Percentiles rank a stretch among this genome's conserved stretches.
These are phyloP conservation scores for Neonectria sp. DNA, from an alignment of 2,329 filamentous ascomycete species.

Conservation along the genomic window DNA sequence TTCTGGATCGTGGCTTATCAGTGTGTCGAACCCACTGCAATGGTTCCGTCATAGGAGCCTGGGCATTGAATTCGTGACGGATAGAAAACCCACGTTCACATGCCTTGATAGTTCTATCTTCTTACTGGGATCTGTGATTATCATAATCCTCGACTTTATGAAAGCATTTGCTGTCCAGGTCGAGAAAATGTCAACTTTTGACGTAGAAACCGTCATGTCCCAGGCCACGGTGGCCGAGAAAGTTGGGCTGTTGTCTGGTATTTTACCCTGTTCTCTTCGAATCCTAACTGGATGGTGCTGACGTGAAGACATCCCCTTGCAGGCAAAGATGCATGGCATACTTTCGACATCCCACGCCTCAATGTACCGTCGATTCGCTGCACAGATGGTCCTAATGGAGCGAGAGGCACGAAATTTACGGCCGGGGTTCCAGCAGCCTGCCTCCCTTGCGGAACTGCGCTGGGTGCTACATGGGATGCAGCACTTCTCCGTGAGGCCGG, in stretches of 20 bases:
- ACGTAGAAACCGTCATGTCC: constrained; percentile 20
- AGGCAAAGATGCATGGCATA: constrained; percentile 29
- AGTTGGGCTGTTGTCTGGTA: constrained; percentile 20
- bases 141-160: background rate
- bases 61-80: too few species aligned
- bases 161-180: too few species aligned
- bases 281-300: background rate
- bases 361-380: constrained; percentile 24
- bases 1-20: too few species aligned
- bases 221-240: constrained; percentile 24
- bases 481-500: constrained; percentile 27
- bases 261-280: too few species aligned
- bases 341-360: constrained; percentile 14
- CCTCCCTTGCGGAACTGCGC: constrained; percentile 32
- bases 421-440: constrained; percentile 25
- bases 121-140: too few species aligned
- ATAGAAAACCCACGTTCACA: too few species aligned
- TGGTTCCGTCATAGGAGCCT: too few species aligned
- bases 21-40: too few species aligned
- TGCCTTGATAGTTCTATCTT: too few species aligned
- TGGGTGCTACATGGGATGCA: constrained; percentile 33
- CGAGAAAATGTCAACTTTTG: background rate
- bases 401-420: constrained; percentile 30
- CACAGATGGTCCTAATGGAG: constrained; percentile 42
- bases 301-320: too few species aligned